Conservation (phyloP, 2,329 filamentous ascomycete genomes). For the Pseudocercospora ulei region DNA sequence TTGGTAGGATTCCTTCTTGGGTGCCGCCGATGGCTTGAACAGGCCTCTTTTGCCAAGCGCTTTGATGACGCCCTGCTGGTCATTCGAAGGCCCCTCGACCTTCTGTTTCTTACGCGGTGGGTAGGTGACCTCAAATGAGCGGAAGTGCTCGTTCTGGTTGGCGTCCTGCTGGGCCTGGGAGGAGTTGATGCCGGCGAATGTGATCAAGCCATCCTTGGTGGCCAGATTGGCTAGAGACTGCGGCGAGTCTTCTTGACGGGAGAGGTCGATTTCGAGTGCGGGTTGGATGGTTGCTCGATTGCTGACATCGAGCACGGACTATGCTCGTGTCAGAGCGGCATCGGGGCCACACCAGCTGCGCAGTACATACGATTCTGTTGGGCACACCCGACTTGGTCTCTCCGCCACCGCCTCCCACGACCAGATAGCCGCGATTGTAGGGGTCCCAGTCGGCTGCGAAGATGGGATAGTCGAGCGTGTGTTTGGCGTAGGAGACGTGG, state of each 20-base stretch:
- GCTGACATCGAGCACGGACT: slow-evolving; percentile 65
- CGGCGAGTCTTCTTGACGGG: slow-evolving; percentile 78
- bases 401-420: slow-evolving; percentile 82
- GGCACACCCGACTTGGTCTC: slow-evolving; percentile 69
- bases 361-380: slow-evolving; percentile 76
- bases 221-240: slow-evolving; percentile 65
- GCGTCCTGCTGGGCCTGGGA: slow-evolving; percentile 60
- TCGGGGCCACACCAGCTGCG: too few species aligned
- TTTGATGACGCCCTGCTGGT: slow-evolving; percentile 35
- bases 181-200: slow-evolving; percentile 74
- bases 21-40: slow-evolving; percentile 40
- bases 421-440: slow-evolving; percentile 60
- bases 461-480: slow-evolving; percentile 68
- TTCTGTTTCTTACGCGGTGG: slow-evolving; percentile 42
- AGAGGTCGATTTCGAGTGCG: slow-evolving; percentile 66
- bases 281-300: slow-evolving; percentile 53
- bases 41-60: slow-evolving; percentile 45
- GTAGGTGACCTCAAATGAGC: slow-evolving; percentile 58
- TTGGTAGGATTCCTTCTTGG: slow-evolving; percentile 52
- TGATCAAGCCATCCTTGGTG: slow-evolving; percentile 47
- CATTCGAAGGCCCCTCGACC: slow-evolving; percentile 34
- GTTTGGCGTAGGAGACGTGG: slow-evolving; percentile 46
- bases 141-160: slow-evolving; percentile 74
- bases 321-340: slow-evolving; percentile 7
- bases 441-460: slow-evolving; percentile 85